Percentiles rank a stretch among this genome's conserved stretches.
Evolutionary conservation across 345 rosid species (phyloP).

Genomic region (Dovyalis caffra): DNA sequence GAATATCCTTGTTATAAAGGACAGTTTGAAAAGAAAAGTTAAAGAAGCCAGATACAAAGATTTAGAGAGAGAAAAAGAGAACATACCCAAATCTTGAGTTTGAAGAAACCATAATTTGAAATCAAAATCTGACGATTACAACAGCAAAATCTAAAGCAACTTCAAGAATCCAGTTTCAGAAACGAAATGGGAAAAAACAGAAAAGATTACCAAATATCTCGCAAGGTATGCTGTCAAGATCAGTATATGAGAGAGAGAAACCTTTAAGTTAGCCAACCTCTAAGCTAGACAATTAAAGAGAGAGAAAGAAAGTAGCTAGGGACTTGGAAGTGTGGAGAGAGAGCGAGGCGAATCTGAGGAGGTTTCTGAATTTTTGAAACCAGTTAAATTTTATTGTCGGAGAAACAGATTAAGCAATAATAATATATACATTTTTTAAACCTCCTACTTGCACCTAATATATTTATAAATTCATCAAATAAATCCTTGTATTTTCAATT

Average conservation of each 20-base stretch:
- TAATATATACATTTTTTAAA: no score
- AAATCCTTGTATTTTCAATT: no score
- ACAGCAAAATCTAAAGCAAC: conserved; percentile 20
- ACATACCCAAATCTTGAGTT: conserved; percentile 3
- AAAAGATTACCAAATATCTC: conserved; percentile 38
- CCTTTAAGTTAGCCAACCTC: conserved; percentile 35
- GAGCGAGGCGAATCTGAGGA: conserved; percentile 11
- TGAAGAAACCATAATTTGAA: conserved; percentile 23
- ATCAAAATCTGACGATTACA: conserved; percentile 13
- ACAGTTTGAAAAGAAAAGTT: neutral
- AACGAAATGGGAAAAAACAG: conserved; percentile 1
- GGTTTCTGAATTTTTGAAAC: conserved; percentile 34
- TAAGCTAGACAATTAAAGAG: conserved; percentile 14
- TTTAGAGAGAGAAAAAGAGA: conserved; percentile 2
- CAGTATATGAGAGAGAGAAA: conserved; percentile 4
- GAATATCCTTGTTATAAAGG: neutral
- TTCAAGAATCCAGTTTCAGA: conserved; percentile 6
- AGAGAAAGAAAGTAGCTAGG: neutral
- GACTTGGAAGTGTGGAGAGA: neutral
- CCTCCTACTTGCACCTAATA: no score
- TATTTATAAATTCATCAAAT: no score
- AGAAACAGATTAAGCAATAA: conserved; percentile 30
- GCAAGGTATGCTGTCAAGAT: conserved; percentile 17
- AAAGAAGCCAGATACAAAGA: conserved; percentile 1
- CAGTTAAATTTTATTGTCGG: conserved; percentile 34